phyloP scores from a whole-genome alignment of 2,329 filamentous ascomycete genomes.

The Aureobasidium musti region DNA sequence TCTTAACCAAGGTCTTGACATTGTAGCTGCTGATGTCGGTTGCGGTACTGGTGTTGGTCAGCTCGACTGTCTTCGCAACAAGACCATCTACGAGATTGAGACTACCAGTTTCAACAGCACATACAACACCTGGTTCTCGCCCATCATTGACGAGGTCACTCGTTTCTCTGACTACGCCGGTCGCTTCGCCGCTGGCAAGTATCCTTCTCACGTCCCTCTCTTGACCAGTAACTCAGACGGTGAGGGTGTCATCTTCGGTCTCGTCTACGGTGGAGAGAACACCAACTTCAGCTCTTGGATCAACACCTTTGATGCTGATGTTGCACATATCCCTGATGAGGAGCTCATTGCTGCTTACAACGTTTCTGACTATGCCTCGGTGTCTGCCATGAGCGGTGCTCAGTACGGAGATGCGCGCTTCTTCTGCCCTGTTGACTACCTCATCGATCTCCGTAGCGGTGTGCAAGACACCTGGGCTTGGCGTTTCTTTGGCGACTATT shows the following conservation, averaged over 20 bases:
- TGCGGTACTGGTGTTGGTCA: conserved; percentile 42
- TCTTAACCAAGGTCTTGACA: conserved; percentile 43
- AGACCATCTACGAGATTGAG: conserved; percentile 40
- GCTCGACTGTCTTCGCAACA: conserved; percentile 45
- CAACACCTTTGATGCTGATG: conserved; percentile 48
- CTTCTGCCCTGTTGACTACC: conserved; percentile 24
- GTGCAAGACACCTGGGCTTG: conserved; percentile 32
- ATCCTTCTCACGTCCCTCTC: conserved; percentile 25
- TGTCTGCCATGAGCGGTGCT: conserved; percentile 47
- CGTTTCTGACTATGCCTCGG: conserved; percentile 42
- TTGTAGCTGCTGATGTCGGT: conserved; percentile 44
- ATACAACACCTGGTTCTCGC: conserved; percentile 30
- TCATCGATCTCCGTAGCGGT: conserved; percentile 8
- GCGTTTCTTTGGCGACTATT: conserved; percentile 48
- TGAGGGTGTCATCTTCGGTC: conserved; percentile 22
- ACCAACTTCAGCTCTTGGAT: conserved; percentile 49
- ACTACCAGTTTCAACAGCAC: conserved; percentile 41
- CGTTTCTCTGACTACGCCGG: conserved; percentile 27
- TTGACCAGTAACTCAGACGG: conserved; percentile 26
- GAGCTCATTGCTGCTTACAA: conserved; percentile 43
- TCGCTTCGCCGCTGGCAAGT: conserved; percentile 24
- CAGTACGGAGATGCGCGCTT: conserved; percentile 47
- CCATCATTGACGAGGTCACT: conserved; percentile 26
- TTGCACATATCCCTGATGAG: conserved; percentile 44
- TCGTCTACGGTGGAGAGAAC: conserved; percentile 26